Base-by-base conservation (phyloP, 495 filamentous ascomycete genomes). In the Astrothelium macrocarpum region DNA sequence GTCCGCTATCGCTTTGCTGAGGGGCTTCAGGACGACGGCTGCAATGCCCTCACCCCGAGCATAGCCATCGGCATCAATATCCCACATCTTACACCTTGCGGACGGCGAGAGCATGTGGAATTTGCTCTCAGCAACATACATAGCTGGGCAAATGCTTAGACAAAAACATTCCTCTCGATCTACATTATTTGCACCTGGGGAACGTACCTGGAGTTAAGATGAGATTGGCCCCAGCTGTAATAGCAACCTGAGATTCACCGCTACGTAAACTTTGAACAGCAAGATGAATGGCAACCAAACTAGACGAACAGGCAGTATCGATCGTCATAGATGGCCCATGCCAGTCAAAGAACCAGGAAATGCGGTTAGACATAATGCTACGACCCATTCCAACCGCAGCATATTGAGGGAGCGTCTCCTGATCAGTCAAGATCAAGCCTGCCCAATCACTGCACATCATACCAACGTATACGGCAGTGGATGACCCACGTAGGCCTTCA, bases 331-430 rank as follows among this genome's bases (percentile, higher is more conserved):
- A 39, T n/a, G 32, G 56, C 14, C 63, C 63, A 29, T 61, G 46
- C 56, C 53, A 61, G 26, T 61, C 58, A 32, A 60, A 65, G 25
- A 61, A 60, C 14, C 49, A 62, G 7, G 78, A 78, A 5, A 84
- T 70, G 0, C 81, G 76, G 64, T 82, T 83, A 7, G 81, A 75
- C 36, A 81, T 65, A 36, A 84, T 80, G 1, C 64, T 70, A 43
- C 69, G 73, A 12, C 42, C 26, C 4, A 58, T 20, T 2, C 64
- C 64, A 11, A 60, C 62, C 7, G 56, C 64, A 20, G 26, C n/a
- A 32, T 62, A 62, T 20, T 45, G n/a, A 4, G 45, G 49, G 12
- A 18, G 2, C 2, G 7, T 12, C 42, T 42, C 59, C 12, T 20
- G 11, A 29, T 66, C 65, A 23, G 7, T 26, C 2, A 5, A 4